Evolutionary conservation across 768 basidiomycete species (phyloP).

Genomic region (Russula foetens): DNA sequence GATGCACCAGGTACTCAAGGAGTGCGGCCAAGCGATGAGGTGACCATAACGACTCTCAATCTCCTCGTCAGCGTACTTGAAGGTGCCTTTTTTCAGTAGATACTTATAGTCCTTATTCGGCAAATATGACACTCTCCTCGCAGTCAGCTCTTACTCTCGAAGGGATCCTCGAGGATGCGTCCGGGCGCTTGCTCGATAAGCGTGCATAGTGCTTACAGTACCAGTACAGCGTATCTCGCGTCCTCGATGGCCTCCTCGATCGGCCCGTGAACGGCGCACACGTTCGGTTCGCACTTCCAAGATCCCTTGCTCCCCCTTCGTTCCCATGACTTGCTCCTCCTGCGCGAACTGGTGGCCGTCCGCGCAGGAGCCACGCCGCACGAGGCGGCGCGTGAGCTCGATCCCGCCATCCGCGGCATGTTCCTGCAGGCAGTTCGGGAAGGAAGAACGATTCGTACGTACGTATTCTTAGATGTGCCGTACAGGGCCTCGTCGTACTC

Average conservation of each 20-base stretch:
- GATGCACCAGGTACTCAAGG: constrained; percentile 41
- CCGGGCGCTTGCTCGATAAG: constrained; percentile 62
- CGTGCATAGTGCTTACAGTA: constrained; percentile 78
- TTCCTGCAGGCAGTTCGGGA: constrained; percentile 82
- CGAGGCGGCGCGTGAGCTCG: constrained; percentile 49
- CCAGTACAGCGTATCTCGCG: constrained; percentile 63
- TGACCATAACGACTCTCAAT: constrained; percentile 71
- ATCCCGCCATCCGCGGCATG: constrained; percentile 79
- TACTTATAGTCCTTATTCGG: constrained; percentile 18
- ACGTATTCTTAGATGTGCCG: constrained; percentile 87
- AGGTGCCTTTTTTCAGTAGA: constrained; percentile 41
- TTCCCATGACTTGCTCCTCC: constrained; percentile 79
- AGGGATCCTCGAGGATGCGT: constrained; percentile 63
- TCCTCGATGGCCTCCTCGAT: constrained; percentile 36
- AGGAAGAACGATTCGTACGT: constrained; percentile 95
- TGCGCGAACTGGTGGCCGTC: constrained; percentile 65
- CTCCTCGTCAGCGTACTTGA: constrained; percentile 80
- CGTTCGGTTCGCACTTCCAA: constrained; percentile 75
- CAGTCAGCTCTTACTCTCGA: constrained; percentile 55
- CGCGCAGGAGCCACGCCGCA: constrained; percentile 22
- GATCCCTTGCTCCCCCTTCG: constrained; percentile 91
- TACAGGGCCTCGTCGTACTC: constrained; percentile 84
- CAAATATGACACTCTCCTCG: constrained; percentile 53
- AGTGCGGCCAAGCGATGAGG: constrained; percentile 43
- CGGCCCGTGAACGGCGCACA: constrained; percentile 40